These are phyloP conservation scores for Starmerella roubikii DNA, from an alignment of 805 yeast species.

Conservation along the genomic window DNA sequence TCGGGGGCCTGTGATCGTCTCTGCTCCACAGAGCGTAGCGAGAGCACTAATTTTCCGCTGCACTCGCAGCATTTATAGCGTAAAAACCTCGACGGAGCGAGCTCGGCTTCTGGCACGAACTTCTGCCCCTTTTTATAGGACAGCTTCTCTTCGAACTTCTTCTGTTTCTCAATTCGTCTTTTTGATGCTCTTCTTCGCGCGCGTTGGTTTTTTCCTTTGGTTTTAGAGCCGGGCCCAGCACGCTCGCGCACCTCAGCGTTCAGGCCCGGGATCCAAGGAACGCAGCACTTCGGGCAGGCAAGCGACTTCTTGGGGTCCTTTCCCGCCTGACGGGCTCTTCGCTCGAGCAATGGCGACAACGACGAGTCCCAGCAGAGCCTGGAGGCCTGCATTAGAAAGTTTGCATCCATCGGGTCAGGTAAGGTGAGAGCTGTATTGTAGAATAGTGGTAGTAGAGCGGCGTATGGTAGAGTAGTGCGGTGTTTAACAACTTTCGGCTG, in stretches of 20 bases:
- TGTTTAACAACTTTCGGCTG: too few species aligned
- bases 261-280: constrained; percentile 17
- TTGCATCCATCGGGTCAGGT: background rate
- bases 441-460: too few species aligned
- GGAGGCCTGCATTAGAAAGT: constrained; percentile 1
- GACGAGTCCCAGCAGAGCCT: background rate
- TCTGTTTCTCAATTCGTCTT: background rate
- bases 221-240: background rate
- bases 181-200: background rate
- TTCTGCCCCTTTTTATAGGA: background rate
- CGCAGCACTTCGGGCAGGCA: constrained; percentile 14
- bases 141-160: constrained; percentile 1
- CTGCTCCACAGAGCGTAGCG: background rate
- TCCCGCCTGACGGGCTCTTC: background rate
- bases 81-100: background rate
- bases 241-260: constrained; percentile 3
- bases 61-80: background rate
- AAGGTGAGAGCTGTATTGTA: too few species aligned
- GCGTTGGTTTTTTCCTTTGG: background rate
- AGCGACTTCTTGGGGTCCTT: background rate
- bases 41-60: background rate
- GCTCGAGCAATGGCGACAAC: constrained; percentile 3
- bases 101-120: background rate
- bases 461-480: too few species aligned
- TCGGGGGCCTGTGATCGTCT: too few species aligned